Evolutionary conservation across 441 rosid genomes (phyloP).

Genomic region (Euphorbia celastroides): DNA sequence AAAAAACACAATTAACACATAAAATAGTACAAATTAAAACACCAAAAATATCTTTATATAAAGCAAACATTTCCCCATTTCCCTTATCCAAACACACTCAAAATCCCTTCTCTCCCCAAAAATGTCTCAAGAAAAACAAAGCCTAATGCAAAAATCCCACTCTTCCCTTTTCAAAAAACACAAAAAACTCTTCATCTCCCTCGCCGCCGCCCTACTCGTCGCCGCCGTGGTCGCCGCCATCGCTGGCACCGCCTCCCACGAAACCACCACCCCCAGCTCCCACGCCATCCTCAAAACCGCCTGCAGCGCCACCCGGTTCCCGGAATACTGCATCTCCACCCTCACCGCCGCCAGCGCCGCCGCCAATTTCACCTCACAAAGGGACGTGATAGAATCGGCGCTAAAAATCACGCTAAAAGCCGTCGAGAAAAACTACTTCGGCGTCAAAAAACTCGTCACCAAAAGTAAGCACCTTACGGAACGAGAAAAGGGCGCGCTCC

Average conservation of each 20-base stretch:
- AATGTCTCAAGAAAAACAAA: conserved; percentile 15
- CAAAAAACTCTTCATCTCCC: conserved; percentile 12
- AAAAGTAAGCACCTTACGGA: conserved; percentile 25
- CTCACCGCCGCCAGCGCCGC: conserved; percentile 29
- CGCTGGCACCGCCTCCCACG: conserved; percentile 24
- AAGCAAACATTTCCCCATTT: background rate
- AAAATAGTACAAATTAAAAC: background rate
- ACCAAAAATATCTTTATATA: conserved; percentile 14
- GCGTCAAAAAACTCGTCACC: conserved; percentile 38
- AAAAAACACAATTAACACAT: background rate
- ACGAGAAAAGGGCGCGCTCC: conserved; percentile 61
- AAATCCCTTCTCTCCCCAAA: background rate
- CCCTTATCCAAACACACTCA: background rate
- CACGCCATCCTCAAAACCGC: conserved; percentile 51
- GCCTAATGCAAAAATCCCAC: conserved; percentile 12
- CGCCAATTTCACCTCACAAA: conserved; percentile 31
- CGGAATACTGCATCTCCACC: conserved; percentile 57
- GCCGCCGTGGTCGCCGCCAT: conserved; percentile 9
- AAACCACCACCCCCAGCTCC: conserved; percentile 14
- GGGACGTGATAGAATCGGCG: conserved; percentile 58
- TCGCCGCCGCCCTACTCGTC: conserved; percentile 16
- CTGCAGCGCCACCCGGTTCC: conserved; percentile 46
- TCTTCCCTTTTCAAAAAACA: conserved; percentile 8
- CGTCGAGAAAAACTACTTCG: conserved; percentile 52
- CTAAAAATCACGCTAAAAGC: conserved; percentile 44